Evolutionary conservation across 2,329 filamentous ascomycete species (phyloP), one percentile per base, ranked within the genome.

Genomic region (Ceratocystis eucalypticola): DNA sequence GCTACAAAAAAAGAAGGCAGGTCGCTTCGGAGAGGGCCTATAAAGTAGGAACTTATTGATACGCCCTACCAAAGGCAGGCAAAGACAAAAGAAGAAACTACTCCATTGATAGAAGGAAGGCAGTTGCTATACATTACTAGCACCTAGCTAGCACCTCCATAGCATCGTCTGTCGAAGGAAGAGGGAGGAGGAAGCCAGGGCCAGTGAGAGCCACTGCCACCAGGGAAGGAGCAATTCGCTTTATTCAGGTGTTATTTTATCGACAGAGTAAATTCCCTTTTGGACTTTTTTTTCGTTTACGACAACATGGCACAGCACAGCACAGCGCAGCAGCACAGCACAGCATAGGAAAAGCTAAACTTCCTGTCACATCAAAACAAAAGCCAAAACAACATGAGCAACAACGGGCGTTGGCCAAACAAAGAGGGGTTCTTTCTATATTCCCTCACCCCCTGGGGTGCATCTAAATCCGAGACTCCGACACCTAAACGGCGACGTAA

Each of bases 101-200:
- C 37, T 20, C 25, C 28, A n/a, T 30, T 3, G 37, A 50, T n/a
- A 64, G 20, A 28, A 57, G 15, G 37, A 41, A 64, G 33, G 28
- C 22, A 37, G 22, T 22, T 44, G 17, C 25, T 37, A 22, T 17
- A 8, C 15, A 22, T 28, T 37, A 25, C 63, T 25, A 46, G 62
- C 28, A 15, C 15, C 28, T 12, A 44, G 28, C 30, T 22, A 64
- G 20, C 45, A 22, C 20, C 44, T 28, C 17, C 25, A 46, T 22
- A 44, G n/a, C 44, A 64, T 41, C 37, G 37, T 41, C 37, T 41
- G 37, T 41, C 48, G 37, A 20, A 59, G 63, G 53, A 65, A 59
- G 50, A 59, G 30, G 53, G 50, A 65, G 41, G 50, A 53, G 41
- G 50, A 53, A 59, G 50, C 48, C 62, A 55, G 37, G 37, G 63